Evolutionary conservation across 2,329 filamentous ascomycete genomes (phyloP), one percentile per base, ranked within the genome.

Genomic region (Dothistroma septosporum): DNA sequence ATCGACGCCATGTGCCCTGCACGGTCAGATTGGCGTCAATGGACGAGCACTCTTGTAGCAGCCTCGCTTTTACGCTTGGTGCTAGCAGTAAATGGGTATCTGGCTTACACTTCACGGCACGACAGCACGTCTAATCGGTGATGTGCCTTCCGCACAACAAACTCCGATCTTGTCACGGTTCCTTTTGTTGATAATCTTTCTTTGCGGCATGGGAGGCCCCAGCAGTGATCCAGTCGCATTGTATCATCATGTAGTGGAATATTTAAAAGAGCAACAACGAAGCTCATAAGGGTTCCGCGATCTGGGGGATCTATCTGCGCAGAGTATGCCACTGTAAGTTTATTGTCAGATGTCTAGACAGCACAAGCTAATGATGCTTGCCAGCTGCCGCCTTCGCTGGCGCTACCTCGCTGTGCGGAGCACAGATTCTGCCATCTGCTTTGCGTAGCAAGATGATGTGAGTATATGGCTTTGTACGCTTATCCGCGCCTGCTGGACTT

Each of bases 401-500:
- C 2, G 53, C 32, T 44, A 32, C 32, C 5, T 37, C 10, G 12
- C 14, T 55, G 9, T 35, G 21, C 19, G 82, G 81, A 10, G 81
- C 82, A 9, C 82, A 84, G 68, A 78, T 84, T 4, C 69, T 85
- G 2, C 82, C 82, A 0, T 80, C 83, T 28, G 76, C 77, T 0
- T 72, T 84, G 16, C 74, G 82, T 31, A 83, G 79, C 67, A 83
- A 82, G 65, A 75, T 84, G 10, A 83, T 84, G 80, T 82, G 82
- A 2, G 64, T 84, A 5, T 80, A 80, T 1, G 80, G 81, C 3
- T 79, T 80, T 1, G 78, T 77, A 4, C 82, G 84, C 66, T 73
- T 71, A 55, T 70, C 71, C 21, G 81, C 84, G 57, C 62, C 64
- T 32, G 63, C 66, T 44, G 64, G 53, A n/a, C 53, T 72, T 22